Evolutionary conservation across 257 asterid species (phyloP).

Genomic region (Scutellaria galericulata): DNA sequence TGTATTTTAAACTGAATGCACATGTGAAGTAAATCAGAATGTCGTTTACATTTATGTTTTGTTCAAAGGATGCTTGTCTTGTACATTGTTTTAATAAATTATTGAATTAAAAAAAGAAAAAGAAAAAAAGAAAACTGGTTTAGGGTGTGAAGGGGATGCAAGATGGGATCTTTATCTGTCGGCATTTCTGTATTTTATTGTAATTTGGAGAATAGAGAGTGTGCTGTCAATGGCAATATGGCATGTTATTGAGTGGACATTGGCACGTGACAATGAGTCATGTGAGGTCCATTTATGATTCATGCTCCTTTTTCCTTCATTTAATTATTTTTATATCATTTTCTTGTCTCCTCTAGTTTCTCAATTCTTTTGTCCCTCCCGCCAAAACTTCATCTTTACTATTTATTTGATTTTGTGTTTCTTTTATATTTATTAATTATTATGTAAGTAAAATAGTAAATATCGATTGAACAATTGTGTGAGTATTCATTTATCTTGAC

Average conservation of each 20-base stretch:
- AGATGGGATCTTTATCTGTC: no score
- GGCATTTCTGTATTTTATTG: no score
- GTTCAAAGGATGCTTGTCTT: background rate
- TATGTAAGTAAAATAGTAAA: no score
- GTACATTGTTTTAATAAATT: background rate
- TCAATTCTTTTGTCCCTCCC: no score
- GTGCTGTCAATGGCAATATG: background rate
- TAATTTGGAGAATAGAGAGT: no score
- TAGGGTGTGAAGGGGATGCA: background rate
- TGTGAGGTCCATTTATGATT: slow-evolving; percentile 45
- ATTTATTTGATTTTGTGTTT: no score
- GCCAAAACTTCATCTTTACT: no score
- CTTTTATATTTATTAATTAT: no score
- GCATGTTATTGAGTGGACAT: slow-evolving; percentile 14
- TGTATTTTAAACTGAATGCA: slow-evolving; percentile 30
- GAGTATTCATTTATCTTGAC: no score
- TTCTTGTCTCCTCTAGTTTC: no score
- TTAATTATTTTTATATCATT: no score
- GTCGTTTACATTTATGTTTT: background rate
- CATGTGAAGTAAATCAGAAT: slow-evolving; percentile 29
- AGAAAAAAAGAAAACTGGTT: background rate
- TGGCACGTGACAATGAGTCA: slow-evolving; percentile 37
- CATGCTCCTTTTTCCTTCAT: slow-evolving; percentile 42
- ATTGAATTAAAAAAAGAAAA: background rate
- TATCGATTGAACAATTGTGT: no score